A percentile compares a stretch with the other conserved stretches of the same genome.
Conservation (phyloP, 306 rosid genomes). For the Carpinus fangiana region DNA sequence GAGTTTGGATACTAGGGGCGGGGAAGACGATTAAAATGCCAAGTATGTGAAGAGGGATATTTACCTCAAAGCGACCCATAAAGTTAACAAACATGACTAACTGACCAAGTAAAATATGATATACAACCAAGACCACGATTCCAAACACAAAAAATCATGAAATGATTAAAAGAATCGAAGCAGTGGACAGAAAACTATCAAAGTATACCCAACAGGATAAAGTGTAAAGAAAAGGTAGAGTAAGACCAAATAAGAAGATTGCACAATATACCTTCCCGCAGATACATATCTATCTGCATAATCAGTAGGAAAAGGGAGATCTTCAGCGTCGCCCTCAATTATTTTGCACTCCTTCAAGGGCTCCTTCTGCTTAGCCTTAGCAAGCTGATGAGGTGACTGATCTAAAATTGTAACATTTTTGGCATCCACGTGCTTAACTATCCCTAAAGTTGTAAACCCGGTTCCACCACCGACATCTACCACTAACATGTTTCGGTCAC, state of each 20-base stretch:
- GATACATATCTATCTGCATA: constrained; percentile 93
- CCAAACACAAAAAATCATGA: not conserved
- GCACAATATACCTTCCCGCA: constrained; percentile 71
- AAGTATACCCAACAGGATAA: not conserved
- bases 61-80: not conserved
- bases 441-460: constrained; percentile 86
- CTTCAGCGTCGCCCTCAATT: constrained; percentile 89
- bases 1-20: too few relatives aligned
- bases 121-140: not conserved
- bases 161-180: not conserved
- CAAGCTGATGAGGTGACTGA: constrained; percentile 96
- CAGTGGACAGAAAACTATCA: not conserved
- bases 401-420: constrained; percentile 90
- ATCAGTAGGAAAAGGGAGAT: constrained; percentile 84
- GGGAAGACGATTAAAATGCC: too few relatives aligned
- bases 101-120: not conserved
- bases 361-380: constrained; percentile 86
- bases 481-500: constrained; percentile 62
- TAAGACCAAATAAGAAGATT: not conserved
- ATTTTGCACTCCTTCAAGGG: constrained; percentile 83
- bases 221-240: not conserved
- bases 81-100: not conserved
- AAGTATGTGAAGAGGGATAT: not conserved
- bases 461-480: constrained; percentile 96
- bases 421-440: constrained; percentile 87